phyloP scores from a whole-genome alignment of 2,329 filamentous ascomycete species.

The Xylariaceae sp. region DNA sequence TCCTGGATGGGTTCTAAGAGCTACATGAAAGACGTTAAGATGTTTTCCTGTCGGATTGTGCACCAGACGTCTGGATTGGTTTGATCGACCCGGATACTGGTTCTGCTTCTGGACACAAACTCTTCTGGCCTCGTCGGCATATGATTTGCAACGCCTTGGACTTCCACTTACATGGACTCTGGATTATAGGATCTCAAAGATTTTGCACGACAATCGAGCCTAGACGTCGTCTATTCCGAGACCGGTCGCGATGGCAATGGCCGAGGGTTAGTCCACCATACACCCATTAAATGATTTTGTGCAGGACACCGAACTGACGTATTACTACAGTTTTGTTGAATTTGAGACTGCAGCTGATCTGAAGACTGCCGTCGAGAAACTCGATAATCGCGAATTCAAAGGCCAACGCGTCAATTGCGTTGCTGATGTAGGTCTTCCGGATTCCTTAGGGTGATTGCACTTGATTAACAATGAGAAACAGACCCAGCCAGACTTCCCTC shows the following conservation, averaged over 20 bases:
- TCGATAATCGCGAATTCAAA: constrained; percentile 91
- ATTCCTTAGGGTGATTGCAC: constrained; percentile 1
- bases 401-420: constrained; percentile 78
- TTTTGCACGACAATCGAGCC: constrained; percentile 91
- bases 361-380: constrained; percentile 87
- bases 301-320: constrained; percentile 9
- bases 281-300: neutral
- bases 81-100: constrained; percentile 31
- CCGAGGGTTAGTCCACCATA: constrained; percentile 64
- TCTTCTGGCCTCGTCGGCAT: constrained; percentile 29
- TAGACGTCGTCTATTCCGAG: constrained; percentile 98
- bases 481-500: constrained; percentile 73
- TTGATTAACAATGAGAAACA: constrained; percentile 35
- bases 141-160: constrained; percentile 44
- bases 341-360: constrained; percentile 91
- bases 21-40: constrained; percentile 30
- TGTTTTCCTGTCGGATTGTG: constrained; percentile 29
- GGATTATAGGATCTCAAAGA: constrained; percentile 96
- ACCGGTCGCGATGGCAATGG: constrained; percentile 87
- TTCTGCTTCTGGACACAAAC: constrained; percentile 32
- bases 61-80: constrained; percentile 30
- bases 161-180: constrained; percentile 74
- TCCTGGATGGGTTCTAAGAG: constrained; percentile 29
- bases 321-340: constrained; percentile 74
- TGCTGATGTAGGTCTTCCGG: constrained; percentile 64